These are phyloP conservation scores for Candida chauliodis DNA, from an alignment of 805 yeast genomes.

Conservation along the genomic window DNA sequence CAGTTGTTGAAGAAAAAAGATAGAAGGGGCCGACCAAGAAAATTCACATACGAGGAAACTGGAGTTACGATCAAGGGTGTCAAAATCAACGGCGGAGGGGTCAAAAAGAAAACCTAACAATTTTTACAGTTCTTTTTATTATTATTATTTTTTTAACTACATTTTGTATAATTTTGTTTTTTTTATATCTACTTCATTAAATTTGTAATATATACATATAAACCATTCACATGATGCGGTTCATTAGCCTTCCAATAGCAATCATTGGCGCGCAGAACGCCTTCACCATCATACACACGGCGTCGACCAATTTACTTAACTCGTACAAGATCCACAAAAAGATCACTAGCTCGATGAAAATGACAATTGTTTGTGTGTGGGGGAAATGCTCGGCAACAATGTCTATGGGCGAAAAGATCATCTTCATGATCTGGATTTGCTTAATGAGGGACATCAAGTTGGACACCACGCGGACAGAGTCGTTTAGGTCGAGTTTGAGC, in stretches of 20 bases:
- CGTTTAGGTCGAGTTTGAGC: conserved; percentile 9
- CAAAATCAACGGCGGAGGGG: conserved; percentile 32
- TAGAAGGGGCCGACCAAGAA: conserved; percentile 50
- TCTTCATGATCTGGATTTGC: conserved; percentile 31
- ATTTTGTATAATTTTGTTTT: conserved; percentile 1
- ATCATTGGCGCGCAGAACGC: conserved; percentile 47
- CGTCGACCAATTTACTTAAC: conserved; percentile 39
- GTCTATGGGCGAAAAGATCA: conserved; percentile 40
- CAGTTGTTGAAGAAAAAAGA: conserved; percentile 38
- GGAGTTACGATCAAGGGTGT: conserved; percentile 43
- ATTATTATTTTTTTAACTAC: not conserved
- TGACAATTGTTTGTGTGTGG: conserved; percentile 34
- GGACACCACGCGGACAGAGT: conserved; percentile 23
- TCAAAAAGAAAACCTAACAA: conserved; percentile 12
- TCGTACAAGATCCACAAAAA: conserved; percentile 42
- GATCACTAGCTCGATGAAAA: conserved; percentile 33
- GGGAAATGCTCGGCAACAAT: conserved; percentile 36
- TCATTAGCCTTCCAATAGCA: conserved; percentile 42
- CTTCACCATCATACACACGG: conserved; percentile 42
- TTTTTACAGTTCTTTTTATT: not conserved
- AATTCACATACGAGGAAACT: conserved; percentile 44
- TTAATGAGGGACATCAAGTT: conserved; percentile 32
- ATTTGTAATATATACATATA: conserved; percentile 7
- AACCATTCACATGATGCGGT: conserved; percentile 30
- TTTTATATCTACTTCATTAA: not conserved